Base-by-base conservation (phyloP, 805 yeast genomes). In the Zygoascus tannicola region DNA sequence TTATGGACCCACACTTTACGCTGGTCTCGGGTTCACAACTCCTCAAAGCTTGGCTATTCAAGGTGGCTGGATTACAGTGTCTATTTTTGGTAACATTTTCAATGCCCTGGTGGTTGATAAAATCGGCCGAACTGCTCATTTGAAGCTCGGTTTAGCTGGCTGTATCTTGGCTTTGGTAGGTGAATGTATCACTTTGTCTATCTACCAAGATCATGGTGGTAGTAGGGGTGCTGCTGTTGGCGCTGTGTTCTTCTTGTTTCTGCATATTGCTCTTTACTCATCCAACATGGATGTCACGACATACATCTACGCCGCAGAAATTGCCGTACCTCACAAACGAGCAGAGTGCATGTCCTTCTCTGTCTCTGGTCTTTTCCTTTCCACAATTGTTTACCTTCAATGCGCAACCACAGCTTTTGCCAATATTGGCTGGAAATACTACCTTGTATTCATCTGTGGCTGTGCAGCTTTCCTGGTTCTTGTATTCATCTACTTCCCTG, bases 191-290 rank as follows among this genome's bases (percentile, higher is more conserved):
- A 66, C 63, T 15, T 26, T 26, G 30, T 43, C 47, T 18, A 50
- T 49, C 12, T 59, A 65, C 43, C 64, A 22, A n/a, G 18, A 26
- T 3, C 35, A 67, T 47, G 56, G 62, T 15, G 64, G 63, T 62
- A 47, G 41, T 22, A 44, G 44, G 14, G 48, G 49, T 4, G 43
- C 57, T 20, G 60, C 60, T 19, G 47, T 51, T 35, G 59, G 53
- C 21, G 95, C 85, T 28, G 95, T 85, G 1, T 58, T 74, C 2
- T 76, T 82, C 54, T 92, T 87, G 20, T 74, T 87, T 42, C 64
- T 85, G 30, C 30, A 26, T 26, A 26, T 26, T 12, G 30, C 30
- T 12, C 7, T 26, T 7, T 26, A n/a, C 12, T 26, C 30, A 7
- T 7, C 10, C 30, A 26, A 26, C 30, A 26, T 26, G 30, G 30